phyloP scores from a whole-genome alignment of 2,329 filamentous ascomycete genomes.

The Curvularia verruculosa region DNA sequence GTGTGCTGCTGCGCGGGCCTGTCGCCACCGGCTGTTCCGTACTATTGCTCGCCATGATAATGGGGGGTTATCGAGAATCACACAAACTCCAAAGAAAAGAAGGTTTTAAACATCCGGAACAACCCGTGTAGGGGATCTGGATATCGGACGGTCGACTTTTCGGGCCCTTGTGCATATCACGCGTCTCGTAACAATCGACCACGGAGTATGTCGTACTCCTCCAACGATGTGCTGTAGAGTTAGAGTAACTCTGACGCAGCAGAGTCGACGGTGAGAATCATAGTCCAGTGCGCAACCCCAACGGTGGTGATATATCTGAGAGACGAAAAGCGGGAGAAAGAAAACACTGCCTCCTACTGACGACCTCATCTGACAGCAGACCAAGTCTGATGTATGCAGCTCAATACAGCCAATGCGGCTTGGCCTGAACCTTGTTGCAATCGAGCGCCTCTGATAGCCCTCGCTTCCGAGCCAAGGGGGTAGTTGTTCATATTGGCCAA shows the following conservation, averaged over 20 bases:
- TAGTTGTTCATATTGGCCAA: conserved; percentile 22
- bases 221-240: conserved; percentile 2
- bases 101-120: background rate
- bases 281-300: conserved; percentile 6
- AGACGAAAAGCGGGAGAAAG: background rate
- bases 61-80: background rate
- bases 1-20: conserved; percentile 18
- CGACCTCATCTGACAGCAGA: conserved; percentile 21
- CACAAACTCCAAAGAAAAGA: background rate
- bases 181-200: conserved; percentile 17
- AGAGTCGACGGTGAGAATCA: conserved; percentile 11
- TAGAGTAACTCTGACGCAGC: conserved; percentile 1
- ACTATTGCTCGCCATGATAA: conserved; percentile 24
- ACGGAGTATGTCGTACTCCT: conserved; percentile 11
- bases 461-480: conserved; percentile 18
- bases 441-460: conserved; percentile 17
- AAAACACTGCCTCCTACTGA: conserved; percentile 5
- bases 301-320: conserved; percentile 9
- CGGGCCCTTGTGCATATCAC: conserved; percentile 21
- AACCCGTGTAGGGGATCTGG: background rate
- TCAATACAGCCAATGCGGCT: conserved; percentile 21
- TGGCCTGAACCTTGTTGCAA: conserved; percentile 13
- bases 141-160: conserved; percentile 15
- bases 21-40: conserved; percentile 8
- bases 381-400: conserved; percentile 25